These are phyloP conservation scores for Rossbeevera mucosa DNA, from an alignment of 768 basidiomycete species.

Conservation along the genomic window DNA sequence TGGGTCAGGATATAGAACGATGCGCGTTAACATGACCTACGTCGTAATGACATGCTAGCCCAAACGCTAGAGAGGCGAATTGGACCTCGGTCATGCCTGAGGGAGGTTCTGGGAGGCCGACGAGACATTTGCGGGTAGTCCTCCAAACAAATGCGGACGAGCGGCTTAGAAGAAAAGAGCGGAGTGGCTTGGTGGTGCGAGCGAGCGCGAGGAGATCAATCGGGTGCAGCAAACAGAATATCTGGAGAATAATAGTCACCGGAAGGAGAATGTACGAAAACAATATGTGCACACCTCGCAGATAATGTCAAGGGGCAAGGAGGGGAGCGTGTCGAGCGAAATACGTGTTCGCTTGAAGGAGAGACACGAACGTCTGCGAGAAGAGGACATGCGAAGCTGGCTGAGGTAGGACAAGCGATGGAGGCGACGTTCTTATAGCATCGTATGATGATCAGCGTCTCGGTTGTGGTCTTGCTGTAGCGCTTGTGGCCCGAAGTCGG, in stretches of 20 bases:
- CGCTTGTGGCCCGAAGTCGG: not conserved
- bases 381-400: slow-evolving; percentile 6
- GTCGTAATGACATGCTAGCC: slow-evolving; percentile 40
- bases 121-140: slow-evolving; percentile 34
- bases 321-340: slow-evolving; percentile 30
- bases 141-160: slow-evolving; percentile 31
- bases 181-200: slow-evolving; percentile 39
- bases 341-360: slow-evolving; percentile 12
- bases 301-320: slow-evolving; percentile 29
- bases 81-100: slow-evolving; percentile 45
- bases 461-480: no score
- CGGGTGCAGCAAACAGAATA: slow-evolving; percentile 41
- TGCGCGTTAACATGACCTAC: slow-evolving; percentile 6
- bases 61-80: slow-evolving; percentile 48
- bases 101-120: slow-evolving; percentile 42
- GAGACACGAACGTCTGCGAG: not conserved
- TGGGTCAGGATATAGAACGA: not conserved
- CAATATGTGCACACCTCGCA: slow-evolving; percentile 17
- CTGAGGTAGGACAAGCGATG: not conserved
- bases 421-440: not conserved
- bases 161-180: slow-evolving; percentile 35
- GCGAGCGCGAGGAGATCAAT: slow-evolving; percentile 44
- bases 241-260: slow-evolving; percentile 24
- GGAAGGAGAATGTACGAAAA: not conserved
- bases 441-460: no score